Base-by-base conservation (phyloP, 140 eudicot species). In the Flaveria floridana region DNA sequence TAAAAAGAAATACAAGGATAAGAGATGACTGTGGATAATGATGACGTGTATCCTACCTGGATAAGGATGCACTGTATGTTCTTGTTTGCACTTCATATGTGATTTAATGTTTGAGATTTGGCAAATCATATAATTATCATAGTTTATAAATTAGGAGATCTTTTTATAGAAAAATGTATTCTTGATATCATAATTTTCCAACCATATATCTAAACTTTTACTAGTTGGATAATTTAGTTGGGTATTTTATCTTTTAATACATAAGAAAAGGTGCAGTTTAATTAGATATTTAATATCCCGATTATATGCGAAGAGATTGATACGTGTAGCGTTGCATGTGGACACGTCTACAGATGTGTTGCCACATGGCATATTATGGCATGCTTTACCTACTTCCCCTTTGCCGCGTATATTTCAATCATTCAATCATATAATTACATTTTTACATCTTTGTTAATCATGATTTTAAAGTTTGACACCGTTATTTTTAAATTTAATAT, bases 1-100 rank as follows among this genome's bases (percentile, higher is more conserved):
- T 48, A 20, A 30, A 50, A 70, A 58, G 3, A 56, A 65, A 44
- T 48, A 14, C 15, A 13, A 48, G 69, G 84, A 80, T 80, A 80
- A 75, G 72, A 68, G 76, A 48, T 73, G 76, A 69, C 62, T 68
- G 68, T 59, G 73, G 84, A 80, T 80, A 80, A 80, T 75, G 80
- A 51, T 80, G 80, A 69, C 77, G 84, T 80, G 84, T 80, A 80
- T 68, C 84, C 84, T 68, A 80, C 70, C 57, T 56, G 62, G 75
- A 77, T 76, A 56, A 76, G 66, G 71, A 19, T 76, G 46, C 46
- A 5, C 50, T 58, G 11, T 44, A 19, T 18, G 56, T 13, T 58
- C 55, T 34, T 30, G 0, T 0, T 57, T 28, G 9, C 65, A 12
- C 21, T 28, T 63, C 47, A 30, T 20, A n/a, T 63, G 21, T 61